Base-by-base conservation (phyloP, 2,329 filamentous ascomycete species). In the Beauveria bassiana region DNA sequence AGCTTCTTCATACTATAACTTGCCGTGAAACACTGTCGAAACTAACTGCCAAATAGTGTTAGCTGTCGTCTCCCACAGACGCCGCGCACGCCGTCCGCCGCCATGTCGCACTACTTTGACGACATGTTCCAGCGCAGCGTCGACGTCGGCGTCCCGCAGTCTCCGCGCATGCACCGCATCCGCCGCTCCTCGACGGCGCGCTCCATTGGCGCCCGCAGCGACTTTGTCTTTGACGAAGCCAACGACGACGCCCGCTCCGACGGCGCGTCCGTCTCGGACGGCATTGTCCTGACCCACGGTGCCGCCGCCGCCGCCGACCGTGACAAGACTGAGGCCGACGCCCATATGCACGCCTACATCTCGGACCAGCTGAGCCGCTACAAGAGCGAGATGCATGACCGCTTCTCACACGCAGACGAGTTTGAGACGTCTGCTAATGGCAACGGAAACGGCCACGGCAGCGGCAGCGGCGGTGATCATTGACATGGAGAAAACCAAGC, bases 41-140 rank as follows among this genome's bases (percentile, higher is more conserved):
- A 69, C 80, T 86, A 75, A 85, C 72, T 18, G 34, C 26, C 61
- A 2, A 47, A 62, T 66, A 93, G 90, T 67, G 83, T 96, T 71
- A 95, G 86, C 72, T 96, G 93, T 73, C 90, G 93, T 69, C 86
- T 96, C 16, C 93, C 93, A 1, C 91, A 97, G 70, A 98, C 95
- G 0, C 95, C 95, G 16, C 89, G 92, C 55, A 96, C 92, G 3
- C 93, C 93, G 2, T 86, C 88, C 2, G 84, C 86, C 1, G 91
- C 88, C 46, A 93, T 96, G 75, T 83, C 89, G 8, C 93, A 97
- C 73, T 98, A 98, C 79, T 98, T 98, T 71, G 93, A 98, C 69
- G 93, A 98, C 70, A 85, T 92, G 63, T 89, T 96, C 73, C 73
- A 75, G 56, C 76, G 77, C n/a, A 73, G 65, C 28, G 67, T 74